These are phyloP conservation scores for Fomitopsis betulina DNA, from an alignment of 1,284 basidiomycete genomes.

Conservation along the genomic window DNA sequence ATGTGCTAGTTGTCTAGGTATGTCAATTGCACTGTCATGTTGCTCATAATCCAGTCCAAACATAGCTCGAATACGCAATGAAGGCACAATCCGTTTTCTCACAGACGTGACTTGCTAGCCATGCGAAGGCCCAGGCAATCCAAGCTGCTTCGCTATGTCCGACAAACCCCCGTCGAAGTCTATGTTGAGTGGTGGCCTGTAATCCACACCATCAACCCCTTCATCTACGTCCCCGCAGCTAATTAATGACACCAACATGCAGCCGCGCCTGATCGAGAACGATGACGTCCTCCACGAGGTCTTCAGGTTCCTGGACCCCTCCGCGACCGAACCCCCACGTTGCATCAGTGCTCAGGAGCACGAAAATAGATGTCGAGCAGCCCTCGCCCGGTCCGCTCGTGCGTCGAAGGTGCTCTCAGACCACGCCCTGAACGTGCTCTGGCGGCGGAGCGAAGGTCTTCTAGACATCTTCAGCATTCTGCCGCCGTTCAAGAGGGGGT, in stretches of 20 bases:
- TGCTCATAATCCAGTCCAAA: background rate
- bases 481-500: background rate
- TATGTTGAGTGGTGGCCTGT: background rate
- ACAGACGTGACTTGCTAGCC: background rate
- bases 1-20: too few species aligned
- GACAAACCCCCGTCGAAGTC: slow-evolving; percentile 1
- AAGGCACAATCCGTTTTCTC: background rate
- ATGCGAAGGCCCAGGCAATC: background rate
- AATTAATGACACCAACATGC: background rate
- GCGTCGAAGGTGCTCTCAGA: background rate
- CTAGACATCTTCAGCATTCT: background rate
- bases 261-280: slow-evolving; percentile 1
- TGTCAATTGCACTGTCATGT: too few species aligned
- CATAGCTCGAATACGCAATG: background rate
- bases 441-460: background rate
- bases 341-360: background rate
- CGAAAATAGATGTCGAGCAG: background rate
- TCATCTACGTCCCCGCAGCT: background rate
- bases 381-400: background rate
- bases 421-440: slow-evolving; percentile 1
- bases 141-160: background rate
- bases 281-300: slow-evolving; percentile 3
- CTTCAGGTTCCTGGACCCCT: slow-evolving; percentile 1
- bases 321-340: background rate
- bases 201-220: background rate